Conservation (phyloP, 805 yeast genomes). For the Wickerhamia fluorescens region DNA sequence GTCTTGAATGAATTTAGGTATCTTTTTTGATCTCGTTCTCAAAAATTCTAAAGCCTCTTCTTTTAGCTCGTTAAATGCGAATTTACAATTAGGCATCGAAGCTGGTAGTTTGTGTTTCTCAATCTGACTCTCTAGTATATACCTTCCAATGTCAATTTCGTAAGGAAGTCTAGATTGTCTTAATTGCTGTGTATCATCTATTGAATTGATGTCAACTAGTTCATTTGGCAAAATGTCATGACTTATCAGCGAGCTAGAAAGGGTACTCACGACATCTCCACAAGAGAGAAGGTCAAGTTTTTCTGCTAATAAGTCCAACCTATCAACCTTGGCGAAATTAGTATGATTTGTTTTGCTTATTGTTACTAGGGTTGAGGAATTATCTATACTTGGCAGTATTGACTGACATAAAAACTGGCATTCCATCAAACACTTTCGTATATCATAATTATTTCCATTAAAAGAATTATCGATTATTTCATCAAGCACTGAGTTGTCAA, state of each 20-base stretch:
- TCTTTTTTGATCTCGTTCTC: constrained; percentile 28
- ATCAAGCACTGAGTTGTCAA: constrained; percentile 22
- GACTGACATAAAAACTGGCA: constrained; percentile 41
- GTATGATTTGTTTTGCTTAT: no score
- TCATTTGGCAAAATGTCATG: constrained; percentile 27
- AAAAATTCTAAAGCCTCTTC: constrained; percentile 13
- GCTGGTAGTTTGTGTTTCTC: no score
- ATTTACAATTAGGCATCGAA: no score
- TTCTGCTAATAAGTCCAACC: constrained; percentile 4
- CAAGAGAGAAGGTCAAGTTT: constrained; percentile 19
- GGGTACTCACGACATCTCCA: constrained; percentile 21
- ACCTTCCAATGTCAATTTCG: constrained; percentile 30
- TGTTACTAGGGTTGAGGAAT: no score
- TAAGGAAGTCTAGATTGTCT: constrained; percentile 25
- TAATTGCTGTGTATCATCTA: constrained; percentile 26
- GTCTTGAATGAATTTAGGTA: constrained; percentile 24
- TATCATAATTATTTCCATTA: constrained; percentile 26
- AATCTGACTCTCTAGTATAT: no score
- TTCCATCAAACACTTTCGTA: constrained; percentile 40
- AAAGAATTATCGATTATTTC: constrained; percentile 15
- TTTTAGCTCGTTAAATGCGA: constrained; percentile 8
- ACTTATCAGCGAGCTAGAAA: constrained; percentile 18
- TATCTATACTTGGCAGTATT: no score
- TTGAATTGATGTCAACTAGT: constrained; percentile 23
- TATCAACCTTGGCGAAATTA: no score